These are phyloP conservation scores for Apiotrichum mycotoxinovorans DNA, from an alignment of 1,284 basidiomycete species.

Conservation along the genomic window DNA sequence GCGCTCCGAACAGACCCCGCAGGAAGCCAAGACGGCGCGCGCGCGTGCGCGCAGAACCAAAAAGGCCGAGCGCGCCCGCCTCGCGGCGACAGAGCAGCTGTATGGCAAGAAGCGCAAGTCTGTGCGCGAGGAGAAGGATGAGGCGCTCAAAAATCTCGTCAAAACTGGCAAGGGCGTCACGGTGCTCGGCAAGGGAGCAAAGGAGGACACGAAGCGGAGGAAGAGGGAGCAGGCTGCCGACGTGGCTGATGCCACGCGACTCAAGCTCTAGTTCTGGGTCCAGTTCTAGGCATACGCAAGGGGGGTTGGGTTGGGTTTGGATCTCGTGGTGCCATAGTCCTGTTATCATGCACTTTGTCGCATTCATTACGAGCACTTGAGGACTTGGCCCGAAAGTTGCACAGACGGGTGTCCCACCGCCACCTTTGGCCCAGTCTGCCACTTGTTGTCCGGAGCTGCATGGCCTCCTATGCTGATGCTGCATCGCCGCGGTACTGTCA, in stretches of 20 bases:
- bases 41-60: conserved; percentile 71
- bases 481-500: no score
- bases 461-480: no score
- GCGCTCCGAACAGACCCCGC: conserved; percentile 77
- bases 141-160: conserved; percentile 70
- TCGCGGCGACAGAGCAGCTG: conserved; percentile 67
- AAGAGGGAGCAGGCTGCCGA: conserved; percentile 28
- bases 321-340: no score
- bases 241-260: conserved; percentile 37
- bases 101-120: conserved; percentile 56
- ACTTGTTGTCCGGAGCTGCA: no score
- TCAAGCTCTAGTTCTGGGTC: conserved; percentile 36
- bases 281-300: neutral
- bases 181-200: conserved; percentile 68
- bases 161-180: conserved; percentile 78
- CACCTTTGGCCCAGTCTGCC: no score
- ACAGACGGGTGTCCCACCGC: no score
- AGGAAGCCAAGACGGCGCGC: conserved; percentile 71
- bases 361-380: no score
- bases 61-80: conserved; percentile 65
- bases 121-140: conserved; percentile 74
- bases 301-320: no score
- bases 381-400: no score
- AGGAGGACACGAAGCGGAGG: conserved; percentile 47
- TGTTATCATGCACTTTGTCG: no score